Evolutionary conservation across 106 monocot genomes (phyloP).

Genomic region (Dendrobium officinale): DNA sequence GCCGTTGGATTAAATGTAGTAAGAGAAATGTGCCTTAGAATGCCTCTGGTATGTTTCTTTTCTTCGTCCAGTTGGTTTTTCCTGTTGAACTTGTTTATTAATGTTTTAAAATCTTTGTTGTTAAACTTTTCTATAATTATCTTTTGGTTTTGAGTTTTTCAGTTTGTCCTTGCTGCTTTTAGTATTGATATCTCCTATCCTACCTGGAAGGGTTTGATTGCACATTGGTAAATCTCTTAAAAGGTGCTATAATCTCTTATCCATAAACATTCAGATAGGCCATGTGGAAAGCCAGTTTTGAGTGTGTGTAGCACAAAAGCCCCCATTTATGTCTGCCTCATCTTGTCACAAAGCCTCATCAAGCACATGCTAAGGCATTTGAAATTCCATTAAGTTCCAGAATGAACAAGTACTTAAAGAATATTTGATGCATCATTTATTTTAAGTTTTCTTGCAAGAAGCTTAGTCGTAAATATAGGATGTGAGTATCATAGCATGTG

Average conservation of each 20-base stretch:
- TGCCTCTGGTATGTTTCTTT: constrained; percentile 66
- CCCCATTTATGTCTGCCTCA: no score
- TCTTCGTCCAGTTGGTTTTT: not conserved
- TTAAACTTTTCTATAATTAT: not conserved
- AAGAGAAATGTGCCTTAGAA: constrained; percentile 85
- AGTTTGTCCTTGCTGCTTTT: not conserved
- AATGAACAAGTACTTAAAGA: no score
- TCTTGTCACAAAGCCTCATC: no score
- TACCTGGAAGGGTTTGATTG: no score
- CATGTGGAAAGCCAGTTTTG: no score
- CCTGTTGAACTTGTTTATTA: no score
- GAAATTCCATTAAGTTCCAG: not conserved
- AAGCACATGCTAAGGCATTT: not conserved
- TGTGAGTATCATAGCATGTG: not conserved
- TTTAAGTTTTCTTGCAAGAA: not conserved
- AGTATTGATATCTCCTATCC: no score
- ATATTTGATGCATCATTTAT: not conserved
- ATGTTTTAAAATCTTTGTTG: not conserved
- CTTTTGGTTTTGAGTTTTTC: not conserved
- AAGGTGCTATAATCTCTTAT: no score
- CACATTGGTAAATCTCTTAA: no score
- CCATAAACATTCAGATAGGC: no score
- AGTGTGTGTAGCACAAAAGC: no score
- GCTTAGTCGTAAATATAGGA: not conserved
- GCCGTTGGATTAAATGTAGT: constrained; percentile 91